Evolutionary conservation across 768 basidiomycete species (phyloP).

Genomic region (Hypholoma sublateritium): DNA sequence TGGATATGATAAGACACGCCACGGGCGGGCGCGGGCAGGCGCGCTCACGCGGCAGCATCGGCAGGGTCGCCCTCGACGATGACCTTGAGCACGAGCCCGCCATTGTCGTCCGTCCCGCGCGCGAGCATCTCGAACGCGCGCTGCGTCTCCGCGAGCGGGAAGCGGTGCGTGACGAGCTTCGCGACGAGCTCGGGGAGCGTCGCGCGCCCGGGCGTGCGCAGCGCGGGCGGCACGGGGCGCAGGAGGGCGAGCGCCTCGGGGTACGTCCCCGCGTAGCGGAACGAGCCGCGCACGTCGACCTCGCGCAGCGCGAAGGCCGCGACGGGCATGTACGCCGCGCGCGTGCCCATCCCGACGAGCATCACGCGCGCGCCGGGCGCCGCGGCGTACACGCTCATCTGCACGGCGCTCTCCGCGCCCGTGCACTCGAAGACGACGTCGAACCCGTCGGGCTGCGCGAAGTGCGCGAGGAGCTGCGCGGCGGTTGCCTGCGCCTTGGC

Average conservation of each 20-base stretch:
- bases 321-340: constrained; percentile 79
- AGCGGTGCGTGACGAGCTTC: constrained; percentile 80
- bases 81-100: constrained; percentile 86
- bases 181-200: constrained; percentile 12
- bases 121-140: constrained; percentile 83
- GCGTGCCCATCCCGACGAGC: constrained; percentile 95
- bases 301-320: constrained; percentile 82
- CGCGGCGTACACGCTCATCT: constrained; percentile 85
- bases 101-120: constrained; percentile 75
- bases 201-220: constrained; percentile 53
- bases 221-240: constrained; percentile 31
- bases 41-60: background rate
- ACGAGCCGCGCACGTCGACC: constrained; percentile 90
- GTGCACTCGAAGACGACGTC: constrained; percentile 96
- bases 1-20: too few species aligned
- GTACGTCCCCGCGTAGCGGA: constrained; percentile 91
- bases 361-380: constrained; percentile 85
- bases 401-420: constrained; percentile 89
- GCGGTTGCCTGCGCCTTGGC: constrained; percentile 64
- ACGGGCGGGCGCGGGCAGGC: too few species aligned
- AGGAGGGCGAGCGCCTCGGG: constrained; percentile 81
- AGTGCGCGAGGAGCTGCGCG: constrained; percentile 48
- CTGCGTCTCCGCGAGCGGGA: constrained; percentile 60
- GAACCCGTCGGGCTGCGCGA: constrained; percentile 73
- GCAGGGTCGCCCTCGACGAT: constrained; percentile 52